Evolutionary conservation across 2,329 filamentous ascomycete genomes (phyloP).

Genomic region (Diaporthe citri): DNA sequence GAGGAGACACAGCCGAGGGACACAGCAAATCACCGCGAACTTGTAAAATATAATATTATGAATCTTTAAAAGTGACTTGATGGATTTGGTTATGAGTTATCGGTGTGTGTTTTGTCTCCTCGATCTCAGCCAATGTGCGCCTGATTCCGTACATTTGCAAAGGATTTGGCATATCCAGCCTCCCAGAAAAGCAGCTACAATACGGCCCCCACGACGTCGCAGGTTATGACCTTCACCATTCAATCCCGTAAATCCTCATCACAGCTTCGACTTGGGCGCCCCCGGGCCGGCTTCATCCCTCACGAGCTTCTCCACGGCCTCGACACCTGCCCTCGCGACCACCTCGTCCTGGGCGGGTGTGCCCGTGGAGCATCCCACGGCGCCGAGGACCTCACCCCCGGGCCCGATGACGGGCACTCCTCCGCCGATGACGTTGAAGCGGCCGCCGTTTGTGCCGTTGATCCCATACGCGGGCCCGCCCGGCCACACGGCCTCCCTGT

Average conservation of each 20-base stretch:
- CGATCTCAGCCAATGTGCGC: background rate
- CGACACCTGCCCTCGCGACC: slow-evolving; percentile 29
- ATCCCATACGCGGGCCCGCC: slow-evolving; percentile 32
- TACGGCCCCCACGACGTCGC: background rate
- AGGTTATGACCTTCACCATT: background rate
- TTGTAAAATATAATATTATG: slow-evolving; percentile 34
- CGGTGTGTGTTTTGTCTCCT: background rate
- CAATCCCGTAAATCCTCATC: background rate
- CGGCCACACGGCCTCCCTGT: slow-evolving; percentile 29
- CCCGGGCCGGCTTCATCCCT: background rate
- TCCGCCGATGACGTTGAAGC: slow-evolving; percentile 33
- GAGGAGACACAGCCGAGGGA: background rate
- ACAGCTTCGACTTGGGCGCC: slow-evolving; percentile 27
- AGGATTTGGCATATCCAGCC: background rate
- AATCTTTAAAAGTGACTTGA: background rate
- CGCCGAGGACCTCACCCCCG: slow-evolving; percentile 22
- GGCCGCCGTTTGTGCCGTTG: slow-evolving; percentile 26
- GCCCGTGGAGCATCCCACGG: slow-evolving; percentile 26
- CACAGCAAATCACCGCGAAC: background rate
- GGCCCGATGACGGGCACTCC: slow-evolving; percentile 16
- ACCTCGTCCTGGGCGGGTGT: slow-evolving; percentile 34
- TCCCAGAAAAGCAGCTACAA: background rate
- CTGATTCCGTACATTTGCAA: background rate
- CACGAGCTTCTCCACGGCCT: slow-evolving; percentile 30
- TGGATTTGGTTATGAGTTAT: background rate